phyloP scores from a whole-genome alignment of 495 filamentous ascomycete species.

The Letharia lupina region DNA sequence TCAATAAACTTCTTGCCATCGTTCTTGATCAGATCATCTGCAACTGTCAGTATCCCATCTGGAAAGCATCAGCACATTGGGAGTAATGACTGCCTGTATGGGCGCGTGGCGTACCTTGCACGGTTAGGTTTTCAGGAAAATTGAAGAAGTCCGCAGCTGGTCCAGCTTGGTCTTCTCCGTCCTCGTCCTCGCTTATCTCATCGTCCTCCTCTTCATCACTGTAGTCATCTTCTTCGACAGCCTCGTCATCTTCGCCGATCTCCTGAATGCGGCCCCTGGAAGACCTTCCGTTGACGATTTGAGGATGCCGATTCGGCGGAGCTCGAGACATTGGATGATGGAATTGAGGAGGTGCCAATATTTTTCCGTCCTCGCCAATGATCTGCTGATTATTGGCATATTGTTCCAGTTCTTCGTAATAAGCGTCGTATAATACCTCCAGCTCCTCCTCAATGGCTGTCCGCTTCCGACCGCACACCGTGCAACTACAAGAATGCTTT shows the following conservation, averaged over 20 bases:
- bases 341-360: conserved; percentile 55
- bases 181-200: conserved; percentile 47
- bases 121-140: conserved; percentile 93
- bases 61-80: conserved; percentile 38
- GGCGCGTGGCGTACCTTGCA: conserved; percentile 67
- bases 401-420: conserved; percentile 96
- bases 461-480: conserved; percentile 90
- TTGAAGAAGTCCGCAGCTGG: conserved; percentile 77
- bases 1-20: conserved; percentile 99
- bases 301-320: conserved; percentile 40
- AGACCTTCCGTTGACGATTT: conserved; percentile 15
- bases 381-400: conserved; percentile 85
- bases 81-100: conserved; percentile 26
- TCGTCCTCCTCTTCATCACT: conserved; percentile 49
- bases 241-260: conserved; percentile 59
- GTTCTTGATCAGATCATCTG: conserved; percentile 96
- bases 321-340: conserved; percentile 47
- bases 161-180: conserved; percentile 42
- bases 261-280: conserved; percentile 51
- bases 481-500: conserved; percentile 97
- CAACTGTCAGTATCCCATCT: conserved; percentile 98
- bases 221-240: conserved; percentile 46
- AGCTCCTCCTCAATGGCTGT: conserved; percentile 98
- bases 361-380: conserved; percentile 42
- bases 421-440: conserved; percentile 97